Base-by-base conservation (phyloP, 1,284 basidiomycete species). In the Athelia psychrophila region DNA sequence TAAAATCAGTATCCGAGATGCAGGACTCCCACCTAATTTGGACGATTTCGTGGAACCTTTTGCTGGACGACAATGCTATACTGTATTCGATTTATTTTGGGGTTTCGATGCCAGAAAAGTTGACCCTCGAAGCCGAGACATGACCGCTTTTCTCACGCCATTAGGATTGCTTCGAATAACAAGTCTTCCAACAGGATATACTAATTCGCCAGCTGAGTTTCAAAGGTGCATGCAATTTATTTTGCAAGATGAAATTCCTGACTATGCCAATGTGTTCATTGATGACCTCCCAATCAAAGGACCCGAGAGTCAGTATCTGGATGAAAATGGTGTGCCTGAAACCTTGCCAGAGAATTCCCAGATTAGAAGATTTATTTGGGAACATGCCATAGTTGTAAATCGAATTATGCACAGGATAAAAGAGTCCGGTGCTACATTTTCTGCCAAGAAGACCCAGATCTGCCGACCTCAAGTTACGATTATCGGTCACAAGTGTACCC, bases 181-280 rank as follows among this genome's bases (percentile, higher is more conserved):
- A 0, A 63, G 58, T 2, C 48, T 75, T 32, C 71, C 70, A 4
- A 63, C 61, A 56, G 72, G 72, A 2, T 74, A 61, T 57, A 71
- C 69, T 0, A 71, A 71, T 49, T 70, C 67, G 0, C 61, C 69
- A 0, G 57, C 65, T 0, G 67, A 71, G n/a, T 69, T 71, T 47
- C 71, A 74, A 25, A 63, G 66, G 2, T 64, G 72, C 53, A 63
- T 73, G 23, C 61, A 59, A 0, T 68, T 64, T 46, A 65, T 74
- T n/a, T 44, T 75, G 1, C 49, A 56, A n/a, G 58, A 55, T 44
- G 64, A 60, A 53, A 66, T 57, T 25, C 61, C 49, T 9, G 3
- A 59, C 3, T 33, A 53, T 3, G 59, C 66, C 9, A 60, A 66
- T 30, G 61, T 62, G 6, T 69, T 65, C 56, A 51, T 64, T 2